Evolutionary conservation across 1,284 basidiomycete genomes (phyloP).

Genomic region (Wolfiporia cocos): DNA sequence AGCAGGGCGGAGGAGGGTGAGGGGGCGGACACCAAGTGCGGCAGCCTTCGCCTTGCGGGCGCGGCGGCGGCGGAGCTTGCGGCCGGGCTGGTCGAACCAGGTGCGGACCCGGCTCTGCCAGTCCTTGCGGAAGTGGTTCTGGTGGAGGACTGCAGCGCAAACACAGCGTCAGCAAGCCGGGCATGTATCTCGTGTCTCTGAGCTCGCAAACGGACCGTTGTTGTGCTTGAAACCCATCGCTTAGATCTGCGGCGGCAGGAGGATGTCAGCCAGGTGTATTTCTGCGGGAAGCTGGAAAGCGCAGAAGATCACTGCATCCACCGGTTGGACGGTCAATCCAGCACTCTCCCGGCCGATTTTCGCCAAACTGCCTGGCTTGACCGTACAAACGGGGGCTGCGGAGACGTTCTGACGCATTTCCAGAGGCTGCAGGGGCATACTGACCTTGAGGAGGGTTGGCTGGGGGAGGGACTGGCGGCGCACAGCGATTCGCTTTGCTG

Average conservation of each 20-base stretch:
- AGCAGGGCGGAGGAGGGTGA: slow-evolving; percentile 91
- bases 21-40: slow-evolving; percentile 87
- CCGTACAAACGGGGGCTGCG: slow-evolving; percentile 12
- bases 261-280: slow-evolving; percentile 11
- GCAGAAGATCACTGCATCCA: slow-evolving; percentile 25
- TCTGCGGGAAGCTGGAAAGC: slow-evolving; percentile 7
- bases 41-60: slow-evolving; percentile 93
- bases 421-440: slow-evolving; percentile 20
- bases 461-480: slow-evolving; percentile 17
- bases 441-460: slow-evolving; percentile 31
- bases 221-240: slow-evolving; percentile 77
- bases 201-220: slow-evolving; percentile 51
- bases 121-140: slow-evolving; percentile 98
- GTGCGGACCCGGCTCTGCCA: slow-evolving; percentile 94
- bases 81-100: slow-evolving; percentile 99
- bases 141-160: slow-evolving; percentile 65
- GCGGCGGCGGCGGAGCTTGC: slow-evolving; percentile 93
- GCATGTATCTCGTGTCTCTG: not conserved
- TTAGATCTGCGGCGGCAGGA: slow-evolving; percentile 18
- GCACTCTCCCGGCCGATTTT: slow-evolving; percentile 18
- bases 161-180: slow-evolving; percentile 1
- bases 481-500: slow-evolving; percentile 8
- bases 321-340: slow-evolving; percentile 24
- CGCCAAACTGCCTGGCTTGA: slow-evolving; percentile 12
- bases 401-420: slow-evolving; percentile 15